Evolutionary conservation across 2,329 filamentous ascomycete genomes (phyloP).

Genomic region (Aspergillus oerlinghausenensis): DNA sequence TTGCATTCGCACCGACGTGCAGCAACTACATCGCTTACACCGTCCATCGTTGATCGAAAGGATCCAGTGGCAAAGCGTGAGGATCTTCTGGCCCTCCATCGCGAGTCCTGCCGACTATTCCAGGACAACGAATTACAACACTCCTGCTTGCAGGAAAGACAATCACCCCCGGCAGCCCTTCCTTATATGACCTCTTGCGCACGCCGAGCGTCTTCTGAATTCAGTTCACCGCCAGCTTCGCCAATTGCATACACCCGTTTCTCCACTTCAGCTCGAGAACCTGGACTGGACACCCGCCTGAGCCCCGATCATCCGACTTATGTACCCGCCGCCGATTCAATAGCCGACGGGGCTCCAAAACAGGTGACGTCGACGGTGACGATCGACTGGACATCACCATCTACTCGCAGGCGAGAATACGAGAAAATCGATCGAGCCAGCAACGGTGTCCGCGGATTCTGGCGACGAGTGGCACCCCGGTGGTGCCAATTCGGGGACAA

Average conservation of each 20-base stretch:
- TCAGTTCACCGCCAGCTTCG: constrained; percentile 13
- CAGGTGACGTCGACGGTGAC: constrained; percentile 34
- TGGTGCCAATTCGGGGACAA: constrained; percentile 34
- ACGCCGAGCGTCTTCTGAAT: constrained; percentile 9
- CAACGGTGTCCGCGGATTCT: constrained; percentile 39
- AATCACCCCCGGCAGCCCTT: constrained; percentile 3
- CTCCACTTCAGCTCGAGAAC: constrained; percentile 8
- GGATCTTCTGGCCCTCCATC: constrained; percentile 35
- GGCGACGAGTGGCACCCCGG: constrained; percentile 38
- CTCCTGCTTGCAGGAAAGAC: constrained; percentile 1
- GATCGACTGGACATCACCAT: constrained; percentile 46
- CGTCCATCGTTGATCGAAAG: constrained; percentile 15
- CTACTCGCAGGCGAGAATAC: constrained; percentile 42
- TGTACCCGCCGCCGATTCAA: background rate
- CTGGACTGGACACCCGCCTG: background rate
- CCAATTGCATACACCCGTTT: constrained; percentile 4
- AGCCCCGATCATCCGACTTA: background rate
- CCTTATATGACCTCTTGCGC: constrained; percentile 2
- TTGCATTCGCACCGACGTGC: constrained; percentile 26
- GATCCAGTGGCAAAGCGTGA: constrained; percentile 26
- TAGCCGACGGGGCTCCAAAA: constrained; percentile 3
- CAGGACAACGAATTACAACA: constrained; percentile 18
- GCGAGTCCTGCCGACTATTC: constrained; percentile 39
- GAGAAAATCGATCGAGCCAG: constrained; percentile 51
- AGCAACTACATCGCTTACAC: constrained; percentile 22